Evolutionary conservation across 164 flowering plant species (phyloP).

Genomic region (Vitis cinerea): DNA sequence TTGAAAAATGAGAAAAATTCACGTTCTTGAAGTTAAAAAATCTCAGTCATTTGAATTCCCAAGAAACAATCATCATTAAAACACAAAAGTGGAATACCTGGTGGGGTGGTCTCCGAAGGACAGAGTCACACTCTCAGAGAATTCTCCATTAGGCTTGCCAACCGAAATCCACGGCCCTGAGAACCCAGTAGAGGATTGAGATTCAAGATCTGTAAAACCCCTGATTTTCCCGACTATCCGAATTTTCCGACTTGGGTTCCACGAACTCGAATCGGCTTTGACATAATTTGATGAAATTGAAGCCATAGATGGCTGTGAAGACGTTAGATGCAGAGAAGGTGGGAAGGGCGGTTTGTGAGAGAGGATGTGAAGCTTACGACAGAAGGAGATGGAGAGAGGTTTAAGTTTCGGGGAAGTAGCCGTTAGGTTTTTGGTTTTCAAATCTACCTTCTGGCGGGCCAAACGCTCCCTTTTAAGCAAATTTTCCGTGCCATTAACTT

Average conservation of each 20-base stretch:
- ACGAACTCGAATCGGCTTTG: background rate
- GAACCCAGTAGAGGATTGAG: background rate
- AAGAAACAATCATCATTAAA: background rate
- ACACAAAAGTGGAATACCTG: slow-evolving; percentile 26
- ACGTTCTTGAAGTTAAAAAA: too few relatives aligned
- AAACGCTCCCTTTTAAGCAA: background rate
- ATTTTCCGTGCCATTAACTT: too few relatives aligned
- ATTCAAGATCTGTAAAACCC: slow-evolving; percentile 25
- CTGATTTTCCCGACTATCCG: slow-evolving; percentile 38
- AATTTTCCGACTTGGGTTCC: slow-evolving; percentile 20
- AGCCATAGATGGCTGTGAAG: slow-evolving; percentile 7
- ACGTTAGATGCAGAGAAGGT: background rate
- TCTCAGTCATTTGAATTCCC: background rate
- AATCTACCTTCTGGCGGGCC: slow-evolving; percentile 4
- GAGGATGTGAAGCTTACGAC: background rate
- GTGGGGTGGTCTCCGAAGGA: slow-evolving; percentile 32
- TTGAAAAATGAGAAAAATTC: too few relatives aligned
- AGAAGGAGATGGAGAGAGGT: background rate
- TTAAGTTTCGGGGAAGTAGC: background rate
- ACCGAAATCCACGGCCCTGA: slow-evolving; percentile 32
- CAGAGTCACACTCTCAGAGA: slow-evolving; percentile 26
- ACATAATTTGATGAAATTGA: slow-evolving; percentile 5
- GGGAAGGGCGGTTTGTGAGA: background rate
- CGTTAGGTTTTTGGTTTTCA: slow-evolving; percentile 16
- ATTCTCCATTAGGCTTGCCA: slow-evolving; percentile 31